Base-by-base conservation (phyloP, 176 grass and related monocot species). In the Carex scoparia region DNA sequence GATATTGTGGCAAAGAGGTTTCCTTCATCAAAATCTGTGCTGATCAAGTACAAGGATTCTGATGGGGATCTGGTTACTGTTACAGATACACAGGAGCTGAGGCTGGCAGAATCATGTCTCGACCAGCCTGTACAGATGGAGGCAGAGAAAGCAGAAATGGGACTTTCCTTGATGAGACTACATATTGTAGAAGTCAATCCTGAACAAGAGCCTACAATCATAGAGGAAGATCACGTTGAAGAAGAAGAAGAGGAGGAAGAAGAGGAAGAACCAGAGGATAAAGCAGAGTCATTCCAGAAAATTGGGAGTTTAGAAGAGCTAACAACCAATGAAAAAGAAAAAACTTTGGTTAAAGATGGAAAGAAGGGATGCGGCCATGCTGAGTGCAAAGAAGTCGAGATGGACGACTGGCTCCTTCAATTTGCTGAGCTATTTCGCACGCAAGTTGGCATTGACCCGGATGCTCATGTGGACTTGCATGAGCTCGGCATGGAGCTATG, bases 401-500 rank as follows among this genome's bases (percentile, higher is more conserved):
- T 98, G 85, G 96, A 98, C 72, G 96, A 98, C 84, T 98, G 96
- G 96, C 64, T 98, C 53, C 88, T 98, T 84, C 92, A 98, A 40
- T 98, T 95, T 83, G 91, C 91, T 74, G 92, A 98, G n/a, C 59
- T 98, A 80, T 98, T 95, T 91, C 90, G 96, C 0, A 98, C 92
- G n/a, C 96, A 98, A 86, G 90, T 98, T 72, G 96, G 96, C 13
- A 92, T 98, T 58, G 93, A 98, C 85, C 91, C 96, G 28, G 96
- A 98, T 89, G 93, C 89, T 3, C 96, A 98, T 80, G 46, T 98
- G 55, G 96, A 98, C 73, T 88, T 98, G 72, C 96, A 98, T 87
- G 96, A 98, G 84, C 85, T 98, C 42, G 96, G 96, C 71, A 98
- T 98, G 93, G 96, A 98, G 77, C 66, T 95, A 49, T 98, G 96